Base-by-base conservation (phyloP, 2,329 filamentous ascomycete genomes). In the Coniochaeta ligniaria region DNA sequence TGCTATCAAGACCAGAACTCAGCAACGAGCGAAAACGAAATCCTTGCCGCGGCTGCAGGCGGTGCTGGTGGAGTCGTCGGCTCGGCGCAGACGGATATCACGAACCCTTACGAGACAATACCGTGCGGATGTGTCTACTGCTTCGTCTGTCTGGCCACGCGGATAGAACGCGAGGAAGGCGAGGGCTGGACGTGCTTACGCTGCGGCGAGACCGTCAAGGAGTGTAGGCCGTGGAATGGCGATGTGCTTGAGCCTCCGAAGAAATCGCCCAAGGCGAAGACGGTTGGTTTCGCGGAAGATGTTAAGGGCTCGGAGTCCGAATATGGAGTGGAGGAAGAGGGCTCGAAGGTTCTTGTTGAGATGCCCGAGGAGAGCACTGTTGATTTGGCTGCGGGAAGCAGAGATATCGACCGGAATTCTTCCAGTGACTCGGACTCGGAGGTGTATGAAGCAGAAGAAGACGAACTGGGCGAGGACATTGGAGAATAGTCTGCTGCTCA, bases 1-100 rank as follows among this genome's bases (percentile, higher is more conserved):
- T 99, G 95, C 77, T 98, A 98, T 73, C 87, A 93, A 68, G 93
- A 96, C 67, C 92, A 96, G 72, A 97, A 96, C 71, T 83, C 90
- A 11, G 81, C 87, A 0, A 83, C 85, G 1, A 86, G 85, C 2
- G 92, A 96, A 75, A 87, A 83, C 54, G 92, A 96, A 66, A 78
- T 93, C 3, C 78, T 96, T 66, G 68, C 65, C 12, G 86, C 89
- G 0, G 84, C 86, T 0, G 83, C 87, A 2, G 82, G 85, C 5
- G 87, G 87, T 63, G 82, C 85, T 5, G 87, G 87, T 62, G 92
- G 93, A 16, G 89, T 96, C 12, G 82, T 96, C 47, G 94, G 93
- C 20, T 96, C 90, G 20, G 90, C 91, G 7, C 89, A 92, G 65
- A 97, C 93, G 0, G 95, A 98, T 69, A 88, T 98, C 63, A 97